Evolutionary conservation across 768 basidiomycete species (phyloP).

Genomic region (Leccinum disarticulatum): DNA sequence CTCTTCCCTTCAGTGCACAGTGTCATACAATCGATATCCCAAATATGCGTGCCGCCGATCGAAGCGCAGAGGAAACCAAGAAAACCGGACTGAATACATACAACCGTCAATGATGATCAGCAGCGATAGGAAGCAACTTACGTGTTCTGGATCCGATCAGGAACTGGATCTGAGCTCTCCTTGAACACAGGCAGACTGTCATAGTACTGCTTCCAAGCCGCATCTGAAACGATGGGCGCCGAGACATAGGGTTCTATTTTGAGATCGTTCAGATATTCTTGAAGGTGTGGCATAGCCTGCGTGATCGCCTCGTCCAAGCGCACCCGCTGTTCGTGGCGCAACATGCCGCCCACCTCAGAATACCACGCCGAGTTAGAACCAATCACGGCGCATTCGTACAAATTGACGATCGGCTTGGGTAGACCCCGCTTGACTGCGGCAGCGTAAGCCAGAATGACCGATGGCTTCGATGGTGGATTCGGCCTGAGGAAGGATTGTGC

Average conservation of each 20-base stretch:
- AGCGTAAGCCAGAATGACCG: constrained; percentile 59
- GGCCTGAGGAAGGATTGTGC: constrained; percentile 57
- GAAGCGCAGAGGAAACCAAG: too few relatives aligned
- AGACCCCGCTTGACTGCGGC: constrained; percentile 46
- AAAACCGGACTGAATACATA: too few relatives aligned
- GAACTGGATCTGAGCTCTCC: constrained; percentile 40
- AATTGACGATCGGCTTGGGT: constrained; percentile 49
- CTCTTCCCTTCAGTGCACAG: too few relatives aligned
- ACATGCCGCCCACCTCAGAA: background rate
- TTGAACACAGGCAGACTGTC: constrained; percentile 40
- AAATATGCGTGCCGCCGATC: too few relatives aligned
- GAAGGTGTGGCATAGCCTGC: constrained; percentile 31
- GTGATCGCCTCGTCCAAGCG: constrained; percentile 44
- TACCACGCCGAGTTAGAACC: constrained; percentile 15
- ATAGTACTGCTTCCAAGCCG: constrained; percentile 49
- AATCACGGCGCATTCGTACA: constrained; percentile 45
- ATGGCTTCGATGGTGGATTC: constrained; percentile 56
- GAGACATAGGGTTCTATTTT: constrained; percentile 49
- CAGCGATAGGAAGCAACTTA: constrained; percentile 19
- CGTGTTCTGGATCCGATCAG: constrained; percentile 42
- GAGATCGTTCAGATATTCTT: constrained; percentile 42
- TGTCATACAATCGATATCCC: too few relatives aligned
- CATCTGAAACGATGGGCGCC: constrained; percentile 54
- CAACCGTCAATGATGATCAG: too few relatives aligned
- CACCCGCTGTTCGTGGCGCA: constrained; percentile 43